Conservation (phyloP, 805 yeast genomes). For the Saccharomycopsis schoenii region DNA sequence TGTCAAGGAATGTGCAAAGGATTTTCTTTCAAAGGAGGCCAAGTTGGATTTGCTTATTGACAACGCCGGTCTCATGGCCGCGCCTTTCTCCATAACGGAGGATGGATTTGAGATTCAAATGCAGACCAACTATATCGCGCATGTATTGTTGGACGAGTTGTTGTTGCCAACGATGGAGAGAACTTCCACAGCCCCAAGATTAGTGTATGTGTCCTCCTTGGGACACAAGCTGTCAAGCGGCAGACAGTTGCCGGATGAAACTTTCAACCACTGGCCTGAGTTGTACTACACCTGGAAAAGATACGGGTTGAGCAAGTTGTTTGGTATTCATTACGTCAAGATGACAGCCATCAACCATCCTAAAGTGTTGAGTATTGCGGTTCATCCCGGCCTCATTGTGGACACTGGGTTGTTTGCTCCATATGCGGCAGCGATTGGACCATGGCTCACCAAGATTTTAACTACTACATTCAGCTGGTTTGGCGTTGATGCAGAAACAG, state of each 20-base stretch:
- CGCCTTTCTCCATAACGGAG: slow-evolving; percentile 51
- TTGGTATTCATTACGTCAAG: background rate
- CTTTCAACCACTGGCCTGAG: background rate
- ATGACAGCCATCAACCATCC: background rate
- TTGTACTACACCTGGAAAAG: background rate
- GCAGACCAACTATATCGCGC: slow-evolving; percentile 69
- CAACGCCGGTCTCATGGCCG: slow-evolving; percentile 73
- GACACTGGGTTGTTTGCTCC: background rate
- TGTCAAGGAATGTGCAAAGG: background rate
- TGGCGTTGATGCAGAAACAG: background rate
- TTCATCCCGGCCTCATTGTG: background rate
- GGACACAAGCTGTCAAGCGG: background rate
- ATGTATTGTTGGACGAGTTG: slow-evolving; percentile 55
- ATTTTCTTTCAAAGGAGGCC: background rate
- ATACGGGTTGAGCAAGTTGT: background rate
- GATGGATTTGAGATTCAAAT: slow-evolving; percentile 71
- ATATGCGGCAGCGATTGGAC: background rate
- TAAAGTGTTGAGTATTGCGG: background rate
- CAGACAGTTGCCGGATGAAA: background rate
- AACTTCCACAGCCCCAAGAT: slow-evolving; percentile 9
- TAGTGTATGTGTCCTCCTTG: background rate
- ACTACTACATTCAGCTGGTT: background rate
- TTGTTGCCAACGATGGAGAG: slow-evolving; percentile 44
- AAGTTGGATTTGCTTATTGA: slow-evolving; percentile 53
- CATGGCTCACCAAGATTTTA: background rate